phyloP scores from a whole-genome alignment of 2,329 filamentous ascomycete species.

The Karstenula rhodostoma region DNA sequence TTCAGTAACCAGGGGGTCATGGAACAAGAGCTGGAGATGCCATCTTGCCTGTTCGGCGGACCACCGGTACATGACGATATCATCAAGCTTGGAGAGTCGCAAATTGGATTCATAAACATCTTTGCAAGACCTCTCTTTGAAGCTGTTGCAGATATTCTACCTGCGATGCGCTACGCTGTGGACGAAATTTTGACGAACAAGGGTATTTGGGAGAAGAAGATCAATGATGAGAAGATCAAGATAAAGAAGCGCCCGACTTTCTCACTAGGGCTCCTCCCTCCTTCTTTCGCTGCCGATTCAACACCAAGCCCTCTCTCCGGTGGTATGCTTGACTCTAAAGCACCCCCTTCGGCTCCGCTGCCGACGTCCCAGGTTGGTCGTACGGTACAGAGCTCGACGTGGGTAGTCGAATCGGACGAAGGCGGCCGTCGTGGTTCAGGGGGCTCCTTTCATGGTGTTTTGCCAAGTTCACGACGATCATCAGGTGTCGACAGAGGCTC shows the following conservation, averaged over 20 bases:
- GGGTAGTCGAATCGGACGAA: constrained; percentile 23
- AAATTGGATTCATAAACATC: constrained; percentile 95
- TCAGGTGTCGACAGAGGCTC: constrained; percentile 42
- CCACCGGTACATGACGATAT: constrained; percentile 84
- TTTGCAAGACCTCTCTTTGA: constrained; percentile 94
- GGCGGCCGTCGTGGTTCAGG: constrained; percentile 37
- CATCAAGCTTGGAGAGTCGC: constrained; percentile 82
- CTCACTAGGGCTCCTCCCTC: constrained; percentile 32
- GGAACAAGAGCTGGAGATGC: constrained; percentile 87
- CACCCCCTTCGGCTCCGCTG: constrained; percentile 18
- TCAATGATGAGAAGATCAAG: constrained; percentile 69
- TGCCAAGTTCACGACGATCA: constrained; percentile 38
- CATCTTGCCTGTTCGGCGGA: constrained; percentile 81
- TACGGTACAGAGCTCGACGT: constrained; percentile 17
- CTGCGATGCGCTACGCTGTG: constrained; percentile 83
- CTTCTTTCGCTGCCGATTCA: constrained; percentile 36
- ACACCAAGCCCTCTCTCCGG: constrained; percentile 46
- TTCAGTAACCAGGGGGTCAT: constrained; percentile 92
- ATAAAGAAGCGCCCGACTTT: constrained; percentile 47
- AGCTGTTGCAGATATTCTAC: constrained; percentile 84
- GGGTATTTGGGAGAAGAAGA: constrained; percentile 72
- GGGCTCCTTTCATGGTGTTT: constrained; percentile 33
- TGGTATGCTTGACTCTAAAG: constrained; percentile 24
- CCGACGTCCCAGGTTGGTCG: constrained; percentile 15
- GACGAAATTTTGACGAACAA: constrained; percentile 83